Percentiles rank a stretch among this genome's conserved stretches.
phyloP scores from a whole-genome alignment of 257 asterid species.

The Capsicum pubescens region DNA sequence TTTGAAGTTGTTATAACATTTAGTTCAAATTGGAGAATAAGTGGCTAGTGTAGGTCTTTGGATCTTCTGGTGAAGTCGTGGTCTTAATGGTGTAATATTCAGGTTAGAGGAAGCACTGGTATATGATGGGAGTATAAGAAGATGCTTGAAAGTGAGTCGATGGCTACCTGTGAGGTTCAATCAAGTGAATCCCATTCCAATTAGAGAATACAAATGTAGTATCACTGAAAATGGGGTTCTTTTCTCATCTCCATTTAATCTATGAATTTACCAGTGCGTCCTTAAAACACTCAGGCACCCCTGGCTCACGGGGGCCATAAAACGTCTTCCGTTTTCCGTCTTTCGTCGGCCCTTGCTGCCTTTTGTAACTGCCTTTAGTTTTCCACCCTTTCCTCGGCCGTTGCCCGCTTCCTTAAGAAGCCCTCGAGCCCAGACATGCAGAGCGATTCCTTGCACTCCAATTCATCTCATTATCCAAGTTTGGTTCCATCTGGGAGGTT shows the following conservation, averaged over 20 bases:
- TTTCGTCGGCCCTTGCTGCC: too few species aligned
- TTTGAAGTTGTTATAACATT: background rate
- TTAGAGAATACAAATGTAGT: background rate
- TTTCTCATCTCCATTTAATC: background rate
- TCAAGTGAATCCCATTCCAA: background rate
- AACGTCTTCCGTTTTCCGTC: too few species aligned
- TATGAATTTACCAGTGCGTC: background rate
- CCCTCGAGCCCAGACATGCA: background rate
- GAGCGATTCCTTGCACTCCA: background rate
- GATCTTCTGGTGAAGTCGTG: background rate
- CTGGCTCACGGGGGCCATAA: too few species aligned
- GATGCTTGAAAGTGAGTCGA: background rate
- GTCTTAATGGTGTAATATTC: background rate
- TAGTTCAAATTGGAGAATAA: constrained; percentile 1
- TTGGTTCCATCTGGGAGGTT: background rate
- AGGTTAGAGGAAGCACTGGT: background rate
- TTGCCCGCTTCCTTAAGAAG: background rate
- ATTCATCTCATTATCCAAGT: background rate
- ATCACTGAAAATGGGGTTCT: background rate
- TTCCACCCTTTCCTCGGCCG: too few species aligned
- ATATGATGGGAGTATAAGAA: background rate
- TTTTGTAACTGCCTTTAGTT: too few species aligned
- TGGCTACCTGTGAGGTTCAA: background rate
- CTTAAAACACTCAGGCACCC: too few species aligned
- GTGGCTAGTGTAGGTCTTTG: background rate